These are phyloP conservation scores for Nothophaeocryptopus gaeumannii DNA, from an alignment of 2,329 filamentous ascomycete genomes.

Conservation along the genomic window DNA sequence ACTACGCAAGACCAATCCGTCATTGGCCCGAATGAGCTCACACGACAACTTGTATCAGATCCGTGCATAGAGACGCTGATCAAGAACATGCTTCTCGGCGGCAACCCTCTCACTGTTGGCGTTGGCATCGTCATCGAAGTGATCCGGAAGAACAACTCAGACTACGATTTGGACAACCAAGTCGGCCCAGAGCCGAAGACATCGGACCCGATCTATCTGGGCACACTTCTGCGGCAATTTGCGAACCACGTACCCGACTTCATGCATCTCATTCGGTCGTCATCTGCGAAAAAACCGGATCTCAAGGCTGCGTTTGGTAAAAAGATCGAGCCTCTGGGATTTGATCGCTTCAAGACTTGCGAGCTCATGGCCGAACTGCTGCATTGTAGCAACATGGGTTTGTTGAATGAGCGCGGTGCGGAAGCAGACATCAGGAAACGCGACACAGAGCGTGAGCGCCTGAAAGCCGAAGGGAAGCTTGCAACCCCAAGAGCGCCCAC, in stretches of 20 bases:
- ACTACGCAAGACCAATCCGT: constrained; percentile 98
- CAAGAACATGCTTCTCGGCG: constrained; percentile 84
- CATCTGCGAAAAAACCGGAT: constrained; percentile 68
- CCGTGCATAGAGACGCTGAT: constrained; percentile 82
- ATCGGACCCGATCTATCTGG: constrained; percentile 94
- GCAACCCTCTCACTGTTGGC: constrained; percentile 90
- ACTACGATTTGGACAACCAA: constrained; percentile 92
- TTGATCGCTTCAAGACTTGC: constrained; percentile 98
- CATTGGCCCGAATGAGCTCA: constrained; percentile 95
- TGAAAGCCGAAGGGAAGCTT: constrained; percentile 75
- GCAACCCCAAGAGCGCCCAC: constrained; percentile 53
- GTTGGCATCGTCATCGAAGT: constrained; percentile 98
- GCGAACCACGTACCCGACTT: constrained; percentile 90
- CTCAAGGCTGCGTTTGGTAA: constrained; percentile 85
- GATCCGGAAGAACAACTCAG: constrained; percentile 98
- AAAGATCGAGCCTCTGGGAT: constrained; percentile 89
- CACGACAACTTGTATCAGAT: constrained; percentile 86
- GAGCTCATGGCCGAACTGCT: constrained; percentile 96
- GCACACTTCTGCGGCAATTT: constrained; percentile 83
- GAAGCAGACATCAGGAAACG: constrained; percentile 79
- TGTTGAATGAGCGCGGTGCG: constrained; percentile 86
- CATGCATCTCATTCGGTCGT: constrained; percentile 82
- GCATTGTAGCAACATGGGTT: constrained; percentile 97
- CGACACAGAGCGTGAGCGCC: constrained; percentile 74
- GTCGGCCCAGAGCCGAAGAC: constrained; percentile 75